These are phyloP conservation scores for Cyberlindnera misumaiensis DNA, from an alignment of 805 yeast genomes.

Conservation along the genomic window DNA sequence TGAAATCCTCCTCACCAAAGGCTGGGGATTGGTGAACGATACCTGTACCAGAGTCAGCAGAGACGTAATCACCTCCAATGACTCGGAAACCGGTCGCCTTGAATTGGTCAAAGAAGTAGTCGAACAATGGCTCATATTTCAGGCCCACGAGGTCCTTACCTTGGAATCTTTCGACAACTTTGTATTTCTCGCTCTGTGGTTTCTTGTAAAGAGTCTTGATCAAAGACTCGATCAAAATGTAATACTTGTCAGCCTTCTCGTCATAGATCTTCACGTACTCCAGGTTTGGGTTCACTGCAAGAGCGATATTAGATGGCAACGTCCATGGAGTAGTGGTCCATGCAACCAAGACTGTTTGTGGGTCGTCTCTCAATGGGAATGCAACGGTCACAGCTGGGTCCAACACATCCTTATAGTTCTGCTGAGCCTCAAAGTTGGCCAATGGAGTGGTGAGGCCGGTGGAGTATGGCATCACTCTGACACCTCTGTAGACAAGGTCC, in stretches of 20 bases:
- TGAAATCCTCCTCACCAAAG: constrained; percentile 98
- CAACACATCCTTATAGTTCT: constrained; percentile 92
- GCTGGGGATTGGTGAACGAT: constrained; percentile 98
- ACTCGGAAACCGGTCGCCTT: constrained; percentile 78
- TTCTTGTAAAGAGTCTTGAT: constrained; percentile 85
- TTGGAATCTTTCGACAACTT: constrained; percentile 68
- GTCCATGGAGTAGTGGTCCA: constrained; percentile 99
- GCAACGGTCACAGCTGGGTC: constrained; percentile 96
- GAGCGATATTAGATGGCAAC: constrained; percentile 85
- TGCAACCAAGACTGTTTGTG: constrained; percentile 79
- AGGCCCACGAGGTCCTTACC: constrained; percentile 78
- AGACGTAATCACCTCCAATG: constrained; percentile 75
- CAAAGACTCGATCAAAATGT: constrained; percentile 78
- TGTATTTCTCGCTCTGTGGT: constrained; percentile 84
- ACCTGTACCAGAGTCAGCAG: constrained; percentile 97
- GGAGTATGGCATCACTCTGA: constrained; percentile 97
- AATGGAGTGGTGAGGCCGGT: constrained; percentile 96
- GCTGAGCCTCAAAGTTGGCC: constrained; percentile 97
- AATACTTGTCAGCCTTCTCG: constrained; percentile 76
- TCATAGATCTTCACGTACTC: constrained; percentile 91
- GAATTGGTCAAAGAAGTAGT: constrained; percentile 71
- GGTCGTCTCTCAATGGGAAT: constrained; percentile 75
- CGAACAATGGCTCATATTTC: constrained; percentile 78
- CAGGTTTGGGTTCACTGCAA: constrained; percentile 85
- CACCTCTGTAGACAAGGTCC: constrained; percentile 88